Percentiles rank a stretch among this genome's conserved stretches.
These are phyloP conservation scores for Ceratobasidium sp. DNA, from an alignment of 1,284 basidiomycete species.

Conservation along the genomic window DNA sequence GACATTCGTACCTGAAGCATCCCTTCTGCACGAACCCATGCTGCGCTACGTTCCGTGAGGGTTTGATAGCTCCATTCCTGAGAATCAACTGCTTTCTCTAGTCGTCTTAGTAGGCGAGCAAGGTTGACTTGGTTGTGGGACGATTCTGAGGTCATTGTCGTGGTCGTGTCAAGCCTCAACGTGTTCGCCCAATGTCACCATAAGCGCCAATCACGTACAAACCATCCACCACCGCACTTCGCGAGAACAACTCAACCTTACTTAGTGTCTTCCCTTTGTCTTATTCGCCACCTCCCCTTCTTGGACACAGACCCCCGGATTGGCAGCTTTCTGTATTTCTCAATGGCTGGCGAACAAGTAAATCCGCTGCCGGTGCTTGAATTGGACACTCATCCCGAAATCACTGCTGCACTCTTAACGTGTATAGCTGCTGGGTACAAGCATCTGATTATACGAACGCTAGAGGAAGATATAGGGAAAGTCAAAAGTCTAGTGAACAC, in stretches of 20 bases:
- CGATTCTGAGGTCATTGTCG: slow-evolving; percentile 26
- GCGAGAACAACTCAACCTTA: background rate
- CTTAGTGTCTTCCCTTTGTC: too few relatives aligned
- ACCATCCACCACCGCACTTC: background rate
- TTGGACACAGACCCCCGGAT: too few relatives aligned
- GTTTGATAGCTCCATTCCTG: slow-evolving; percentile 59
- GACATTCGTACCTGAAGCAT: slow-evolving; percentile 64
- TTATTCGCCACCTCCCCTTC: background rate
- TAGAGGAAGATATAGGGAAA: slow-evolving; percentile 34
- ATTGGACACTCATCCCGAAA: slow-evolving; percentile 35
- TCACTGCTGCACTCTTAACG: slow-evolving; percentile 33
- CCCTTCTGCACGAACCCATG: slow-evolving; percentile 68
- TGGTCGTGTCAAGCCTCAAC: slow-evolving; percentile 30
- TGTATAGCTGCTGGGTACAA: slow-evolving; percentile 39
- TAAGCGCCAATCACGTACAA: slow-evolving; percentile 35
- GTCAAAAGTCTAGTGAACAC: slow-evolving; percentile 29
- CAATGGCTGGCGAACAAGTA: slow-evolving; percentile 1
- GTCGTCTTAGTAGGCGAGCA: slow-evolving; percentile 65
- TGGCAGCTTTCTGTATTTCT: background rate
- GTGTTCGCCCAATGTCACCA: slow-evolving; percentile 19
- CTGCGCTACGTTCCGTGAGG: slow-evolving; percentile 51
- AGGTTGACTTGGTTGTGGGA: slow-evolving; percentile 76
- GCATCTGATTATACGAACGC: slow-evolving; percentile 32
- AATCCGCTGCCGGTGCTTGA: slow-evolving; percentile 23
- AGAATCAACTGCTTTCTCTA: slow-evolving; percentile 66